Evolutionary conservation across 2,329 filamentous ascomycete species (phyloP), one percentile per base, ranked within the genome.

Genomic region (Paecilomyces niveus): DNA sequence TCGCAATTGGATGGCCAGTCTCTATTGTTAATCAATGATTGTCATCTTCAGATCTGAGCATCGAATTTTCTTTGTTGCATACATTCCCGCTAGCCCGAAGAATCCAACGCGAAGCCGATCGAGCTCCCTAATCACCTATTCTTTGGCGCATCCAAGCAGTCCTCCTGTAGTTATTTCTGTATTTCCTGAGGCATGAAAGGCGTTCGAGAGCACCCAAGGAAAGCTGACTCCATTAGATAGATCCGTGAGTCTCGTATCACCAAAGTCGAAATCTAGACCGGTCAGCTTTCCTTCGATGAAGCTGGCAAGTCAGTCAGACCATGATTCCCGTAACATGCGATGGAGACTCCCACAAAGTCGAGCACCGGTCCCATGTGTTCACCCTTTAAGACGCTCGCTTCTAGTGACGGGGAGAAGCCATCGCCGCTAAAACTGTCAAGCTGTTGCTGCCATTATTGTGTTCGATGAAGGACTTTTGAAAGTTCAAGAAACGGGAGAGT

Each of bases 1-100:
- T 62, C 55, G 24, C 62, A 64, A 32, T 63, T 64, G 33, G 62
- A 63, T n/a, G 62, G 61, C 61, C 62, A 64, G 53, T 63, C 62
- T 21, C 61, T 64, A 21, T 57, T 33, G 8, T 13, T 33, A 10
- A 33, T 33, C 8, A 33, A 7, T 13, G 8, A 33, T 10, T 7
- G 8, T 33, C 32, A 33, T 7, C 32, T 33, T 33, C 32, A 33
- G 32, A 33, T 10, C 32, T 33, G 32, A 13, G 11, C 11, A 33
- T 33, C 11, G 32, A 13, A 2, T 9, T 33, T 33, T 33, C 8
- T 33, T 10, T 33, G 11, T 33, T 9, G 11, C 32, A 33, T 59
- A 64, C 62, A 59, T 64, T 52, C 61, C 62, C 8, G 61, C 62
- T 21, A 64, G 54, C 6, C 62, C 62, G 22, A 64, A 57, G 32